Evolutionary conservation across 805 yeast species (phyloP).

Genomic region (Ogataea trehalophila): DNA sequence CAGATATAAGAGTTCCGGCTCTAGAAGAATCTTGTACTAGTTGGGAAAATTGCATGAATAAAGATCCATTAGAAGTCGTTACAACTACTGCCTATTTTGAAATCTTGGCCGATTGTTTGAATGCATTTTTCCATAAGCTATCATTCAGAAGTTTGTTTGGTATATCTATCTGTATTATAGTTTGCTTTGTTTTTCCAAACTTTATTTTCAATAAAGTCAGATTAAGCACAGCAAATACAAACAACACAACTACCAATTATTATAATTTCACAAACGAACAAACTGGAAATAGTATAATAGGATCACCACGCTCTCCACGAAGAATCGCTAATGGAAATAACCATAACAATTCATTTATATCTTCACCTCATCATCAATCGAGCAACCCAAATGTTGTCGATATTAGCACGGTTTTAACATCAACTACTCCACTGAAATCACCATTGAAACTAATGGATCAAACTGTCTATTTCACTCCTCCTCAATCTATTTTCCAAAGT

Average conservation of each 20-base stretch:
- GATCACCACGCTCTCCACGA: neutral
- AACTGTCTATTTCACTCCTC: slow-evolving; percentile 21
- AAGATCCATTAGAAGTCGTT: slow-evolving; percentile 53
- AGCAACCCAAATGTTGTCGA: too few species aligned
- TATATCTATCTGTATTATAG: slow-evolving; percentile 7
- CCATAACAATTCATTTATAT: neutral
- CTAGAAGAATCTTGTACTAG: slow-evolving; percentile 61
- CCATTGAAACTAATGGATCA: slow-evolving; percentile 13
- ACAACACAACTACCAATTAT: slow-evolving; percentile 22
- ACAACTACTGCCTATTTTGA: slow-evolving; percentile 31
- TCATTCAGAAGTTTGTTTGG: slow-evolving; percentile 23
- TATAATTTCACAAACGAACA: slow-evolving; percentile 16
- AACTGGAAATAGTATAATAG: too few species aligned
- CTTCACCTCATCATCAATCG: neutral
- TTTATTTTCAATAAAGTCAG: slow-evolving; percentile 24
- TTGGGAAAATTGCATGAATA: slow-evolving; percentile 81
- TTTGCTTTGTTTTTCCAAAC: slow-evolving; percentile 25
- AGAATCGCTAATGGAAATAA: too few species aligned
- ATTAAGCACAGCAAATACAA: slow-evolving; percentile 4
- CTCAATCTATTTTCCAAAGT: slow-evolving; percentile 6
- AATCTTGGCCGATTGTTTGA: slow-evolving; percentile 30
- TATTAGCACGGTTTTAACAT: too few species aligned
- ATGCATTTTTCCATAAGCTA: slow-evolving; percentile 29
- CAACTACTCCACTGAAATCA: slow-evolving; percentile 9
- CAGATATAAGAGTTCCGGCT: slow-evolving; percentile 65